Evolutionary conservation across 345 rosid genomes (phyloP).

Genomic region (Raphanus raphanistrum): DNA sequence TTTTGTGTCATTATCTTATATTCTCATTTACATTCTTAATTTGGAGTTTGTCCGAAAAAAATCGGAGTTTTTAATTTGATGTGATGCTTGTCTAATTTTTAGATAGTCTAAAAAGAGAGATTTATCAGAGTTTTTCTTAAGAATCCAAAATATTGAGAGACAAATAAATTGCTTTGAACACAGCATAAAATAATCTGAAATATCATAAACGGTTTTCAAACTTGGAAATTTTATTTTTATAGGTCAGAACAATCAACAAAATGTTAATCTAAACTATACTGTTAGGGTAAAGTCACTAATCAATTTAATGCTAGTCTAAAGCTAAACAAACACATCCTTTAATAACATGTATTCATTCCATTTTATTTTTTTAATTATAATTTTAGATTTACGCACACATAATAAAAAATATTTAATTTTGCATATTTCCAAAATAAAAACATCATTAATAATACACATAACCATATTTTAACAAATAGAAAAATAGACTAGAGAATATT

Average conservation of each 20-base stretch:
- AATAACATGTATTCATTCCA: not conserved
- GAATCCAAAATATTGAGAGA: not conserved
- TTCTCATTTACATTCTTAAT: not conserved
- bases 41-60: not conserved
- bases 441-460: too few relatives aligned
- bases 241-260: not conserved
- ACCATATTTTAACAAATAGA: too few relatives aligned
- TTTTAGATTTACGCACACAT: too few relatives aligned
- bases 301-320: conserved; percentile 11
- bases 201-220: not conserved
- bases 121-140: not conserved
- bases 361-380: too few relatives aligned
- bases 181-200: not conserved
- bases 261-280: not conserved
- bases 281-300: not conserved
- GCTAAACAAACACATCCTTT: conserved; percentile 8
- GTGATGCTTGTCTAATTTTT: not conserved
- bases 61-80: not conserved
- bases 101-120: not conserved
- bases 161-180: not conserved
- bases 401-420: too few relatives aligned
- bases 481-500: too few relatives aligned
- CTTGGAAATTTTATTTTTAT: not conserved
- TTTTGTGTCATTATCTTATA: not conserved
- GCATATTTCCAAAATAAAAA: too few relatives aligned